phyloP scores from a whole-genome alignment of 805 yeast genomes.

The Wickerhamiella slavikovae region DNA sequence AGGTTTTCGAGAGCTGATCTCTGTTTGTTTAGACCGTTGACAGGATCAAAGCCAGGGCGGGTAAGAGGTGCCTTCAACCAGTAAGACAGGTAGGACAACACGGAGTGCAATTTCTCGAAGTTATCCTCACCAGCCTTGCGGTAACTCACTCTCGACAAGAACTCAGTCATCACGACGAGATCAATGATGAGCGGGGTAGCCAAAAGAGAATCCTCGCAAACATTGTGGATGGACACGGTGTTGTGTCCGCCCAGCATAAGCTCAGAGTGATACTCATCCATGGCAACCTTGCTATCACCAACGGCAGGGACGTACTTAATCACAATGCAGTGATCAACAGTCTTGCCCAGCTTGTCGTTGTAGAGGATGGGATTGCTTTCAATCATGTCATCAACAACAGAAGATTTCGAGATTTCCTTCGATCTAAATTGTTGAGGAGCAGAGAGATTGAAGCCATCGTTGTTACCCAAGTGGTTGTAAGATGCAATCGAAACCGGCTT shows the following conservation, averaged over 20 bases:
- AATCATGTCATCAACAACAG: conserved; percentile 87
- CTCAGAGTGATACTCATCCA: conserved; percentile 95
- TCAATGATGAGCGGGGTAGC: conserved; percentile 92
- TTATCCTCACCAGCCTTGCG: conserved; percentile 30
- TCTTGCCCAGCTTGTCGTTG: conserved; percentile 56
- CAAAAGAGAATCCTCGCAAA: conserved; percentile 85
- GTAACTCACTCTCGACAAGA: conserved; percentile 69
- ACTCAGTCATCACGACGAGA: conserved; percentile 75
- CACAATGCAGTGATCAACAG: conserved; percentile 84
- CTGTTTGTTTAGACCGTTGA: conserved; percentile 89
- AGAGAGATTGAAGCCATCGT: conserved; percentile 81
- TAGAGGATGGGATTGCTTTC: conserved; percentile 70
- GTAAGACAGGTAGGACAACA: conserved; percentile 69
- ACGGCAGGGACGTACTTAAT: conserved; percentile 88
- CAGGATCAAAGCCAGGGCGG: conserved; percentile 74
- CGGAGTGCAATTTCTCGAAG: conserved; percentile 58
- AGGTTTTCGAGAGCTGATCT: conserved; percentile 82
- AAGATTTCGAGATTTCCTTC: conserved; percentile 81
- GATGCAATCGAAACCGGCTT: conserved; percentile 88
- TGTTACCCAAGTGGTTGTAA: conserved; percentile 89
- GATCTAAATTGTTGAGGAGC: conserved; percentile 89
- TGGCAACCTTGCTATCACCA: conserved; percentile 91
- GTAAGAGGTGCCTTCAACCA: conserved; percentile 96
- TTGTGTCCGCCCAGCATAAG: conserved; percentile 96
- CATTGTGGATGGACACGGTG: conserved; percentile 82